A percentile compares a stretch with the other conserved stretches of the same genome.
These are phyloP conservation scores for Cyclaneusma minus DNA, from an alignment of 2,329 filamentous ascomycete species.

Conservation along the genomic window DNA sequence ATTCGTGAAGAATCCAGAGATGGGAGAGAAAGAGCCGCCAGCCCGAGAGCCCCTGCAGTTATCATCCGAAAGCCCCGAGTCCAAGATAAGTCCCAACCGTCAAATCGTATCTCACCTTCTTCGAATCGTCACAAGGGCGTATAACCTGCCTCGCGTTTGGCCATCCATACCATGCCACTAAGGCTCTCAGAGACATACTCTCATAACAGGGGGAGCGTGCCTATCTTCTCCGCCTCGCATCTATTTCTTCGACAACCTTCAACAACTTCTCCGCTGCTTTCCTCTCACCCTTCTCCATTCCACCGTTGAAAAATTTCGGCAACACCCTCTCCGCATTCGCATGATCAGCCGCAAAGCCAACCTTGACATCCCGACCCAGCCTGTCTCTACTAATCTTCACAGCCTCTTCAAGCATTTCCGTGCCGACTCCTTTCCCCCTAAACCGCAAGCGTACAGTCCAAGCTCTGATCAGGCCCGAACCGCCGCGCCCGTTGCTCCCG, in stretches of 20 bases:
- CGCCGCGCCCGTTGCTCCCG: conserved; percentile 32
- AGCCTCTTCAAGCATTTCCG: conserved; percentile 57
- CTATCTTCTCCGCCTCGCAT: background rate
- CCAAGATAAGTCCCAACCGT: too few species aligned
- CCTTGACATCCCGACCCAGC: conserved; percentile 49
- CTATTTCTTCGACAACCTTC: conserved; percentile 28
- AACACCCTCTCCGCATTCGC: conserved; percentile 55
- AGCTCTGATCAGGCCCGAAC: conserved; percentile 57
- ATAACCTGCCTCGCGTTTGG: too few species aligned
- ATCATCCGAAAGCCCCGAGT: too few species aligned
- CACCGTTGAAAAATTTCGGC: conserved; percentile 44
- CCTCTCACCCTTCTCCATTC: conserved; percentile 42
- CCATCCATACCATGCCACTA: too few species aligned
- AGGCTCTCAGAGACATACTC: too few species aligned
- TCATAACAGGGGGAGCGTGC: too few species aligned
- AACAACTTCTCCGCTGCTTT: conserved; percentile 38
- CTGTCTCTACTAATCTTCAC: conserved; percentile 50
- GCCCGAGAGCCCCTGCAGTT: too few species aligned
- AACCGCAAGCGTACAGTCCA: conserved; percentile 66
- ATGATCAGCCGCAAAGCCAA: conserved; percentile 64
- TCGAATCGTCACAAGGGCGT: too few species aligned
- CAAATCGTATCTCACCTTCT: too few species aligned
- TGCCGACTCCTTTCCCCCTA: conserved; percentile 56
- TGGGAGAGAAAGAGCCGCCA: too few species aligned
- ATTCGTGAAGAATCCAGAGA: too few species aligned